A percentile compares a stretch with the other conserved stretches of the same genome.
These are phyloP conservation scores for Fusarium tuaranense DNA, from an alignment of 2,329 filamentous ascomycete genomes.

Conservation along the genomic window DNA sequence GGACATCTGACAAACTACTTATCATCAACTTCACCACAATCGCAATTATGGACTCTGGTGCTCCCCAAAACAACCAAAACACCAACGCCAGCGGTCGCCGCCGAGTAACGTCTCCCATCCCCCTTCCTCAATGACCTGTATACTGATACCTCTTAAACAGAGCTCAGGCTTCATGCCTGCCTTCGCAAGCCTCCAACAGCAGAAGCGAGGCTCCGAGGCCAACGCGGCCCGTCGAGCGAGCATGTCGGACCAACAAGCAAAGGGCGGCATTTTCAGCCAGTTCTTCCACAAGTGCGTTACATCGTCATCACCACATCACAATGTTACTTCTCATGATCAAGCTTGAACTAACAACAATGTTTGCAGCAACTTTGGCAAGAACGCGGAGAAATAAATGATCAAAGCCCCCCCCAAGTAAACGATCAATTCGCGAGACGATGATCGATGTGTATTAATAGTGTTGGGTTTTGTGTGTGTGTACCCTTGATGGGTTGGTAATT, in stretches of 20 bases:
- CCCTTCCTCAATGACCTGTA: conserved; percentile 1
- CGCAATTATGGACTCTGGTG: conserved; percentile 47
- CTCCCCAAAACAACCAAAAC: conserved; percentile 37
- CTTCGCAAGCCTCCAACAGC: conserved; percentile 64
- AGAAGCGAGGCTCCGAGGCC: conserved; percentile 61
- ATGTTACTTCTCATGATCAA: not conserved
- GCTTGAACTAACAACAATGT: conserved; percentile 1
- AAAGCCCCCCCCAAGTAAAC: not conserved
- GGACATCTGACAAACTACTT: not conserved
- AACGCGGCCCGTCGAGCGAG: conserved; percentile 64
- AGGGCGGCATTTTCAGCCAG: conserved; percentile 62
- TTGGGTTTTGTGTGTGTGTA: not conserved
- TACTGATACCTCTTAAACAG: conserved; percentile 37
- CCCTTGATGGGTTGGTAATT: conserved; percentile 8
- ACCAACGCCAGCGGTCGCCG: conserved; percentile 43
- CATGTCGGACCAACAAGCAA: conserved; percentile 64
- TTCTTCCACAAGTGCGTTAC: conserved; percentile 67
- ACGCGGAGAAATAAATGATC: conserved; percentile 44
- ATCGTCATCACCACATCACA: not conserved
- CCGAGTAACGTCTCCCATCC: conserved; percentile 37
- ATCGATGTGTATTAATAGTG: conserved; percentile 21
- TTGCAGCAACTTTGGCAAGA: conserved; percentile 50
- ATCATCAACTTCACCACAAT: not conserved
- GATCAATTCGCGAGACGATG: not conserved
- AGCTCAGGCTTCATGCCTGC: conserved; percentile 60